Evolutionary conservation across 2,329 filamentous ascomycete genomes (phyloP).

Genomic region (Acarospora socialis): DNA sequence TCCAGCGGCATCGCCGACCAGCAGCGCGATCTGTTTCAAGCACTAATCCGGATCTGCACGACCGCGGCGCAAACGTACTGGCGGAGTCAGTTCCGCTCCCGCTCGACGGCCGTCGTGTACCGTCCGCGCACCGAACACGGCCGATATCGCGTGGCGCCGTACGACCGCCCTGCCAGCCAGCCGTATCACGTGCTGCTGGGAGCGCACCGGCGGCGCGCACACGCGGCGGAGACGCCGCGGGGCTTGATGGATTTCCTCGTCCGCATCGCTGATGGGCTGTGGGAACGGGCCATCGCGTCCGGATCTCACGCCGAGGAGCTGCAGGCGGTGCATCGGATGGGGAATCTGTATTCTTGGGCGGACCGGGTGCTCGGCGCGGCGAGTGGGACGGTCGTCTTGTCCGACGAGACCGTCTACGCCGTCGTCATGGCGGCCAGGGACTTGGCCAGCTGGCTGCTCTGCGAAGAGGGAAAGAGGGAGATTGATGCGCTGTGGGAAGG

Average conservation of each 20-base stretch:
- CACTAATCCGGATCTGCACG: slow-evolving; percentile 2
- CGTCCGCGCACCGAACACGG: not conserved
- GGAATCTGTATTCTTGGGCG: slow-evolving; percentile 3
- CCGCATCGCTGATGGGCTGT: not conserved
- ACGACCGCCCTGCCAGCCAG: no score
- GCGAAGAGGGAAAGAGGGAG: slow-evolving; percentile 4
- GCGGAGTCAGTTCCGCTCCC: not conserved
- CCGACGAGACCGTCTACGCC: not conserved
- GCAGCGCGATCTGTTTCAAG: not conserved
- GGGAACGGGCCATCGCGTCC: not conserved
- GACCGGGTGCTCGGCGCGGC: not conserved
- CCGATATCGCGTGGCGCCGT: no score
- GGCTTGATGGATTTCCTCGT: slow-evolving; percentile 1
- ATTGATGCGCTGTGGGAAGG: slow-evolving; percentile 6
- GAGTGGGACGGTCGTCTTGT: not conserved
- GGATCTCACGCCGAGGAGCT: not conserved
- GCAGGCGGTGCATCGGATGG: slow-evolving; percentile 3
- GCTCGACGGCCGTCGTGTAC: not conserved
- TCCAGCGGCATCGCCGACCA: not conserved
- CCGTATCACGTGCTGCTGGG: no score
- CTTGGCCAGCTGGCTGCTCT: slow-evolving; percentile 2
- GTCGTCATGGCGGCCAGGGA: slow-evolving; percentile 6
- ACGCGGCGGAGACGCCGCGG: not conserved
- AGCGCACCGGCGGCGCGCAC: not conserved
- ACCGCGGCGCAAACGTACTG: not conserved